Evolutionary conservation across 2,329 filamentous ascomycete species (phyloP), one percentile per base, ranked within the genome.

Genomic region (Samsoniella hepiali): DNA sequence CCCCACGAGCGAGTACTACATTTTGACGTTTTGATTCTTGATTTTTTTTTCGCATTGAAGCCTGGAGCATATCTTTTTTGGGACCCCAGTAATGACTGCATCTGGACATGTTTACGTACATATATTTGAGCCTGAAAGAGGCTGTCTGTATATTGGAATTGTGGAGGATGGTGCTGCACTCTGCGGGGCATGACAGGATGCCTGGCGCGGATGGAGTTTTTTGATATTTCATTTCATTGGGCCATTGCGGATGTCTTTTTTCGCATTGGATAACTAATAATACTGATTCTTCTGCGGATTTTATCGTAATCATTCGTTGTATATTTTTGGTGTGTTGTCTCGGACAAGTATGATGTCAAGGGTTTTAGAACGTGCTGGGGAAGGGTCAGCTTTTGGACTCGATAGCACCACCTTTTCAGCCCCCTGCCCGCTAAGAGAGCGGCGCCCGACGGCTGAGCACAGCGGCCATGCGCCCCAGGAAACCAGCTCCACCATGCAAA

Each of bases 11-110:
- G 51, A 62, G 38, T 47, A 47, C 42, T 31, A 11, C 15, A 22
- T 62, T 44, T 62, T 62, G 50, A 38, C 49, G 50, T 49, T 47
- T 55, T 61, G 29, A 3, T 22, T 22, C 22, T 22, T 22, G 22
- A 17, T 54, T 40, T 60, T 17, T 17, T 38, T 49, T 40, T 62
- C 40, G 47, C 29, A 54, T 61, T 44, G 29, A 61, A 59, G 49
- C 58, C 49, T 53, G 58, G 58, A 53, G 58, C 34, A 44, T 47
- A 40, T 49, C 7, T 49, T 27, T 56, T 47, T 36, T 3, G 40
- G n/a, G 49, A 32, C 31, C 54, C 58, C 29, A 53, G 38, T 62
- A 49, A 55, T 36, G 51, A 49, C 32, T 62, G 59, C 59, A 62
- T 49, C 40, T 49, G 51, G 51, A 49, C 9, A 56, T 40, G 40